Base-by-base conservation (phyloP, 352 stramenopile genomes). In the Phytophthora podocarpi region DNA sequence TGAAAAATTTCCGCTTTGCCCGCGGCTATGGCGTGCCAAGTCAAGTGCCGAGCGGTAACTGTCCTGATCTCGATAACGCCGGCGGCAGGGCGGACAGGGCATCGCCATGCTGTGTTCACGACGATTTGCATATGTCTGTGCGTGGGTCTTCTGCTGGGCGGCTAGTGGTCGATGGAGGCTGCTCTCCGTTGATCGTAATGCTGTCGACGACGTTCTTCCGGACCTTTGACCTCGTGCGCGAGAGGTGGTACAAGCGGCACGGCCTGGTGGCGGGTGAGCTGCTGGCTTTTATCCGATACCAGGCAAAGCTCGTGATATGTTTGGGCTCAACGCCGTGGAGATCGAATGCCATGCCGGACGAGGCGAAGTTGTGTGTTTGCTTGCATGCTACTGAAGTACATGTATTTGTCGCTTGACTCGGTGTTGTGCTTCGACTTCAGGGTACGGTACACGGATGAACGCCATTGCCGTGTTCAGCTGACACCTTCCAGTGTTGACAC, bases 171-270 rank as follows among this genome's bases (percentile, higher is more conserved):
- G 51, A 26, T 42, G 18, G 5, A 31, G 48, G n/a, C 34, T 27
- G 34, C 34, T 47, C 23, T 57, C 34, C 43, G 27, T 64, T 59
- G 37, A 64, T 65, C 53, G 41, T 59, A 57, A 66, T 49, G 59
- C 61, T 67, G 39, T 61, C 59, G 43, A 70, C 53, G 42, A 64
- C 30, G 31, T 52, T 64, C 50, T 56, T 55, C 42, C 27, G 36
- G 64, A 72, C 64, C 58, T 60, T 45, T 55, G 59, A 45, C 66
- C 65, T 43, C 64, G 59, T 70, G 59, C 59, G 60, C 39, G 53
- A 70, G 66, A 74, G 54, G 60, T 74, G 66, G 66, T 70, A 74
- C 64, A 48, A 16, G 34, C n/a, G n/a, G n/a, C n/a, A n/a, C 43
- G 26, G 30, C 51, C 13, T 13, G 45, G 36, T 46, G 43, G 7